Percentiles rank a stretch among this genome's conserved stretches.
phyloP scores from a whole-genome alignment of 2,329 filamentous ascomycete species.

The Zalaria sp. region DNA sequence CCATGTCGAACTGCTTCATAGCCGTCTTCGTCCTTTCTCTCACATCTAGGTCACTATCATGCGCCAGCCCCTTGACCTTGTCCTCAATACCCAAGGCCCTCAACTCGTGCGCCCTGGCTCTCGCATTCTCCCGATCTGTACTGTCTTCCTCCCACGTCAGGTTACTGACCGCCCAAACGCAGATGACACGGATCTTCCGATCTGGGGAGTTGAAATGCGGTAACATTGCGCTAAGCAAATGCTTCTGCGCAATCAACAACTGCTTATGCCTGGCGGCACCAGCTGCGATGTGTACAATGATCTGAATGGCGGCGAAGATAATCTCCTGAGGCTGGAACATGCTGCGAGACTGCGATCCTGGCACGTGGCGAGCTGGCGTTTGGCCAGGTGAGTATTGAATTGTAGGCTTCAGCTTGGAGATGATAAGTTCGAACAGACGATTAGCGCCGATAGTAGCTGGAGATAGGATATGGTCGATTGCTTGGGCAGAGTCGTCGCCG shows the following conservation, averaged over 20 bases:
- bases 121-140: conserved; percentile 49
- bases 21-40: conserved; percentile 73
- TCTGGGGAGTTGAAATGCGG: conserved; percentile 61
- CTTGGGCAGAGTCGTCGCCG: conserved; percentile 44
- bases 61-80: conserved; percentile 14
- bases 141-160: conserved; percentile 70
- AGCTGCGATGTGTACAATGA: conserved; percentile 80
- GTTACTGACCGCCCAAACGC: conserved; percentile 77
- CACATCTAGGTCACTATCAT: conserved; percentile 66
- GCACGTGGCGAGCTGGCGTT: conserved; percentile 23
- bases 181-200: conserved; percentile 58
- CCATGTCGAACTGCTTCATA: conserved; percentile 49
- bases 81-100: conserved; percentile 41
- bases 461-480: conserved; percentile 74
- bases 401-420: conserved; percentile 58
- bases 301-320: conserved; percentile 61
- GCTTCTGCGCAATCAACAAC: conserved; percentile 60
- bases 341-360: neutral
- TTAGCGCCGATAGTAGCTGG: conserved; percentile 63
- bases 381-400: conserved; percentile 36
- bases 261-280: conserved; percentile 66
- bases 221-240: conserved; percentile 58
- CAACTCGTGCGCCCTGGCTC: conserved; percentile 54
- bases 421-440: conserved; percentile 66
- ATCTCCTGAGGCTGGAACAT: conserved; percentile 42